These are phyloP conservation scores for Acanthamoeba healyi DNA, from an alignment of 208 protist species.

Conservation along the genomic window DNA sequence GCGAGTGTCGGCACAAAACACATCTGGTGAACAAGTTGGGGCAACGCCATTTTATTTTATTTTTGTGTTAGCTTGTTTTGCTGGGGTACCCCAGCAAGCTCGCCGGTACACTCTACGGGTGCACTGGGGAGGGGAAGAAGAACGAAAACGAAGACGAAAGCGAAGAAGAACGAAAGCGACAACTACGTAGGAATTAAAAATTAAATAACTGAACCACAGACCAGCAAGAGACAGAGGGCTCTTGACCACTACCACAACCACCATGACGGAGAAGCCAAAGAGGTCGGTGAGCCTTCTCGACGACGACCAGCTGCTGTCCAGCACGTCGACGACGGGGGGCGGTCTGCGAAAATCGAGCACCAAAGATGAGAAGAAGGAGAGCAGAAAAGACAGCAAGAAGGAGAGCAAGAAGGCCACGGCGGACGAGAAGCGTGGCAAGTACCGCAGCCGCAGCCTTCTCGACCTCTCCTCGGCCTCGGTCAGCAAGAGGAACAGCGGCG, in stretches of 20 bases:
- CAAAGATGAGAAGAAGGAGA: not conserved
- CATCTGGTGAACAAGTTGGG: not conserved
- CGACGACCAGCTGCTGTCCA: not conserved
- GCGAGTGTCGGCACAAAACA: too few species aligned
- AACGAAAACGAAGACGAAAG: not conserved
- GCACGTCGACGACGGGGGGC: not conserved
- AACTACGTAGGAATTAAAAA: too few species aligned
- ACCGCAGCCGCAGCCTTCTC: constrained; percentile 6
- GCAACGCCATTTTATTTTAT: not conserved
- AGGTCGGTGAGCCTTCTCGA: not conserved
- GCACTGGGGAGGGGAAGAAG: not conserved
- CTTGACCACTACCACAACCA: too few species aligned
- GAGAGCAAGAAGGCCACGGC: not conserved
- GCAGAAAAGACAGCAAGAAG: not conserved
- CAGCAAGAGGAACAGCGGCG: not conserved
- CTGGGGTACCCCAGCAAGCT: too few species aligned
- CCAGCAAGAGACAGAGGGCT: too few species aligned
- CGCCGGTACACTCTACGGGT: too few species aligned
- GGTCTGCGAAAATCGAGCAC: not conserved
- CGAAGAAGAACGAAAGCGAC: not conserved
- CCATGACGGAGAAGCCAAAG: constrained; percentile 20
- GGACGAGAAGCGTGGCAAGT: constrained; percentile 35
- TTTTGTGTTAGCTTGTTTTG: not conserved
- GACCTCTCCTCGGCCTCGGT: not conserved
- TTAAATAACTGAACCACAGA: too few species aligned